phyloP scores from a whole-genome alignment of 2,329 filamentous ascomycete genomes.

The Cladophialophora bantiana region DNA sequence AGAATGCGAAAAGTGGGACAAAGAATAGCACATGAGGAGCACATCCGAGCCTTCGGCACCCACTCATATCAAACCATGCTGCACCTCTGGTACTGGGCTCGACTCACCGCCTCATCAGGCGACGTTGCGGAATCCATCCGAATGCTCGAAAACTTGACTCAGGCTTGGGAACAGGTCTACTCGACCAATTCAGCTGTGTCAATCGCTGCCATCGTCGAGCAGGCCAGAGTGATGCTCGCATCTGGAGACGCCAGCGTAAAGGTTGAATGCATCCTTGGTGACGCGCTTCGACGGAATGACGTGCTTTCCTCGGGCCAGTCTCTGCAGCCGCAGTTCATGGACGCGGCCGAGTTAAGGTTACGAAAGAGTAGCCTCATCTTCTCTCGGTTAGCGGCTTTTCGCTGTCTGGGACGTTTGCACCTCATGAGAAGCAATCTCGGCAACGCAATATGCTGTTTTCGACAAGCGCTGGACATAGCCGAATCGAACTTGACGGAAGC shows the following conservation, averaged over 20 bases:
- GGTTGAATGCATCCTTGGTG: constrained; percentile 21
- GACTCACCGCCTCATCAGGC: constrained; percentile 7
- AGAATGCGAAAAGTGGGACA: constrained; percentile 16
- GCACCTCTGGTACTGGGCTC: constrained; percentile 21
- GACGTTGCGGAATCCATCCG: constrained; percentile 5
- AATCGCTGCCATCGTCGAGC: constrained; percentile 15
- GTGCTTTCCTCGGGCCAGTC: constrained; percentile 10
- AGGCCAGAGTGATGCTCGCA: constrained; percentile 15
- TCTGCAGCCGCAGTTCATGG: not conserved
- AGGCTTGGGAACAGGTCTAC: constrained; percentile 12
- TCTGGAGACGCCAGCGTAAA: constrained; percentile 15
- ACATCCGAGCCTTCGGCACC: constrained; percentile 14
- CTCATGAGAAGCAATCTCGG: constrained; percentile 21
- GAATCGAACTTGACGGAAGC: constrained; percentile 4
- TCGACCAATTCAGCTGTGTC: constrained; percentile 18
- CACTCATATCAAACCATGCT: constrained; percentile 21
- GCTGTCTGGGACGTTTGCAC: constrained; percentile 22
- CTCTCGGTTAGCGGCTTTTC: constrained; percentile 17
- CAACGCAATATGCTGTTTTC: constrained; percentile 16
- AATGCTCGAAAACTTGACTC: constrained; percentile 12
- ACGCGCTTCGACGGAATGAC: constrained; percentile 22
- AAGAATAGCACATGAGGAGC: constrained; percentile 10
- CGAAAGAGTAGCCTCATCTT: constrained; percentile 14
- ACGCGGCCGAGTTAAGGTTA: constrained; percentile 6
- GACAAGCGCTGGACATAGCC: constrained; percentile 17